Percentiles rank a stretch among this genome's conserved stretches.
Conservation (phyloP, 176 grass and related monocot genomes). For the Carex littledalei region DNA sequence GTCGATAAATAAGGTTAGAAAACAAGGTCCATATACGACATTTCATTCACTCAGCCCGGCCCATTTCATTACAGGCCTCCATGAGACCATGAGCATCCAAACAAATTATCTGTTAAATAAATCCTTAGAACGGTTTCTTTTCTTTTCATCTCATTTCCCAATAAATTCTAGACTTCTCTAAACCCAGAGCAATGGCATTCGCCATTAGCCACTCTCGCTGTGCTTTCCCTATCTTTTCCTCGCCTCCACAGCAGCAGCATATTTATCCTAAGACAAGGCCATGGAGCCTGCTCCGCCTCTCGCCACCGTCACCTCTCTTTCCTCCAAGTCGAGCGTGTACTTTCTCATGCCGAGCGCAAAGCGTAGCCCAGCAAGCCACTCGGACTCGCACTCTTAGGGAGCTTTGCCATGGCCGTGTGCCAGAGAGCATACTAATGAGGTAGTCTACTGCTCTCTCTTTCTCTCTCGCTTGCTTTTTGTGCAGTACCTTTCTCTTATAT, state of each 20-base stretch:
- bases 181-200: not conserved
- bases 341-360: not conserved
- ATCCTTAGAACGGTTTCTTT: not conserved
- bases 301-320: slow-evolving; percentile 4
- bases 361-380: not conserved
- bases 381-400: slow-evolving; percentile 41
- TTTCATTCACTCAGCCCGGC: not conserved
- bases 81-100: not conserved
- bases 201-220: not conserved
- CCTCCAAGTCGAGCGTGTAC: not conserved
- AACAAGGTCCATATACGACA: not conserved
- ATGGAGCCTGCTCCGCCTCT: not conserved
- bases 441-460: not conserved
- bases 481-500: not conserved
- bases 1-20: no score
- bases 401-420: slow-evolving; percentile 58
- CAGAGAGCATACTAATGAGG: slow-evolving; percentile 66
- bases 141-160: not conserved
- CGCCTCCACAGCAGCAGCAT: not conserved
- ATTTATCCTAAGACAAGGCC: not conserved
- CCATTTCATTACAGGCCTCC: not conserved
- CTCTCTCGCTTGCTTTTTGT: not conserved
- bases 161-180: not conserved
- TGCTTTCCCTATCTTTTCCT: not conserved
- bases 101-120: not conserved